phyloP scores from a whole-genome alignment of 768 basidiomycete genomes.

The Suillus hirtellus region DNA sequence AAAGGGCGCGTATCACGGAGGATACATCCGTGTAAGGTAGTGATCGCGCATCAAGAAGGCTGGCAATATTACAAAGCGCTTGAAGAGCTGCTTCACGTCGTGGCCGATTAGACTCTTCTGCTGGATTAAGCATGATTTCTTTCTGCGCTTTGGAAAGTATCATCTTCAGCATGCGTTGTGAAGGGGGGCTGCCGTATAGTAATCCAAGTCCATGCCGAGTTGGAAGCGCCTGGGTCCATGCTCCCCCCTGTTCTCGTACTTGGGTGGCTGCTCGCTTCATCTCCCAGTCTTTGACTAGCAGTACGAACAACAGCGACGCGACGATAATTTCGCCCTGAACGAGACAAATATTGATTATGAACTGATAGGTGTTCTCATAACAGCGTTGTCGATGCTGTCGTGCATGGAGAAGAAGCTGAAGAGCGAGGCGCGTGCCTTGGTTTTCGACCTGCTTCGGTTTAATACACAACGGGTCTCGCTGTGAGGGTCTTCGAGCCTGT shows the following conservation, averaged over 20 bases:
- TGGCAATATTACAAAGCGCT: constrained; percentile 59
- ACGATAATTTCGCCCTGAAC: constrained; percentile 79
- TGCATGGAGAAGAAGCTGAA: constrained; percentile 54
- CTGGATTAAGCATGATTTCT: constrained; percentile 30
- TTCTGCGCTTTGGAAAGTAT: constrained; percentile 33
- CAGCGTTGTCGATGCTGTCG: constrained; percentile 55
- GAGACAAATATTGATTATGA: constrained; percentile 62
- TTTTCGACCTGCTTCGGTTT: constrained; percentile 38
- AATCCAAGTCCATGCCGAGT: constrained; percentile 18
- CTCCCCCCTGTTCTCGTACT: constrained; percentile 20
- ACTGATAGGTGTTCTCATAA: constrained; percentile 59
- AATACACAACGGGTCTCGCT: constrained; percentile 27
- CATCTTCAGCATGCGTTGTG: constrained; percentile 33
- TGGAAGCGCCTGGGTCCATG: constrained; percentile 16
- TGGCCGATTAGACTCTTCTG: constrained; percentile 19
- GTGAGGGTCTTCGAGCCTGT: constrained; percentile 18
- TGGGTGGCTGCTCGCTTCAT: constrained; percentile 32
- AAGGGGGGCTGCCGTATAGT: constrained; percentile 18
- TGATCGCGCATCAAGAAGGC: constrained; percentile 49
- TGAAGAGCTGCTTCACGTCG: constrained; percentile 47
- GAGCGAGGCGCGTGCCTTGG: constrained; percentile 47
- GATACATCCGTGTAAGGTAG: constrained; percentile 47
- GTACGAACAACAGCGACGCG: constrained; percentile 69
- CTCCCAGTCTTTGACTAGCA: constrained; percentile 66
- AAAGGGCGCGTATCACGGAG: constrained; percentile 47